phyloP scores from a whole-genome alignment of 495 filamentous ascomycete species.

The Bathelium albidoporum region DNA sequence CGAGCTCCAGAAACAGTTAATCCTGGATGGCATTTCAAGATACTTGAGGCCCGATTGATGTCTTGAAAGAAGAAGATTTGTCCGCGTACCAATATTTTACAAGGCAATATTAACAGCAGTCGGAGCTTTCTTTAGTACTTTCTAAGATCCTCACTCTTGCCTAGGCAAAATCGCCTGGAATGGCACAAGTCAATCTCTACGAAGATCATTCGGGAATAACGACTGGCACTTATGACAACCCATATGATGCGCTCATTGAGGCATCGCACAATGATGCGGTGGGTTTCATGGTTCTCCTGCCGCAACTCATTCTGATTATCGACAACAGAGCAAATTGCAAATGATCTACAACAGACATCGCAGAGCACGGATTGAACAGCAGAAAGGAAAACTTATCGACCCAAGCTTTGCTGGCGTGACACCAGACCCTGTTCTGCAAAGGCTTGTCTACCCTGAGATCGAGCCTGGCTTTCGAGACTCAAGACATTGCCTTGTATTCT shows the following conservation, averaged over 20 bases:
- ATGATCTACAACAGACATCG: slow-evolving; percentile 63
- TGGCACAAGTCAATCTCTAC: neutral
- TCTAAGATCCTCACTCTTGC: too few species aligned
- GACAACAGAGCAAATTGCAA: slow-evolving; percentile 60
- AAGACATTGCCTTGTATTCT: slow-evolving; percentile 74
- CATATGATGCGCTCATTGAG: slow-evolving; percentile 65
- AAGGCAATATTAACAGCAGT: neutral
- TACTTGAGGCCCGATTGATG: too few species aligned
- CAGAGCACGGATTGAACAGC: slow-evolving; percentile 57
- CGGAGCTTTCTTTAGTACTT: neutral
- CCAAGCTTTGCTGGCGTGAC: slow-evolving; percentile 58
- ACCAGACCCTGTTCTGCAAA: slow-evolving; percentile 64
- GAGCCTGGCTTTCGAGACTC: slow-evolving; percentile 60
- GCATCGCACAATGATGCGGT: slow-evolving; percentile 30
- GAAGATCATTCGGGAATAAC: neutral
- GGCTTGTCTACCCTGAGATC: slow-evolving; percentile 47
- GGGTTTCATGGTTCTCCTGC: slow-evolving; percentile 3
- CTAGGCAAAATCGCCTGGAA: neutral
- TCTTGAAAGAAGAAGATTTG: too few species aligned
- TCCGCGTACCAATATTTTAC: too few species aligned
- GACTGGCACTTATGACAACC: slow-evolving; percentile 41
- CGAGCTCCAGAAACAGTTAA: too few species aligned
- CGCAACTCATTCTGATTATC: slow-evolving; percentile 10
- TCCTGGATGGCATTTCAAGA: too few species aligned
- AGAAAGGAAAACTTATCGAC: slow-evolving; percentile 55